Evolutionary conservation across 176 grass and related monocot genomes (phyloP).

Genomic region (Sorghum bicolor): Sorghum_bicolor_NCBIv3 NC_012872.2:8673501-8674000

Average conservation of each 20-base stretch:
- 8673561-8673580: not conserved
- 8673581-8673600: not conserved
- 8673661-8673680: not conserved
- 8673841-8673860: not conserved
- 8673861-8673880: not conserved
- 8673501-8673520: slow-evolving; percentile 42
- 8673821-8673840: not conserved
- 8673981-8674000: not conserved
- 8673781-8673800: not conserved
- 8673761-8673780: not conserved
- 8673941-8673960: not conserved
- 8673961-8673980: not conserved
- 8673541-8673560: slow-evolving; percentile 36
- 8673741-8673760: not conserved
- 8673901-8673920: not conserved
- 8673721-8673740: not conserved
- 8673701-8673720: not conserved
- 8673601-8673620: not conserved
- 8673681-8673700: not conserved
- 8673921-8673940: not conserved
- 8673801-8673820: not conserved
- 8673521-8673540: slow-evolving; percentile 48
- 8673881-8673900: not conserved
- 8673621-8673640: slow-evolving; percentile 1
- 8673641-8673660: slow-evolving; percentile 1